Percentiles rank a stretch among this genome's conserved stretches.
phyloP scores from a whole-genome alignment of 73 alveolate species.

The Symbiodinium natans region DNA sequence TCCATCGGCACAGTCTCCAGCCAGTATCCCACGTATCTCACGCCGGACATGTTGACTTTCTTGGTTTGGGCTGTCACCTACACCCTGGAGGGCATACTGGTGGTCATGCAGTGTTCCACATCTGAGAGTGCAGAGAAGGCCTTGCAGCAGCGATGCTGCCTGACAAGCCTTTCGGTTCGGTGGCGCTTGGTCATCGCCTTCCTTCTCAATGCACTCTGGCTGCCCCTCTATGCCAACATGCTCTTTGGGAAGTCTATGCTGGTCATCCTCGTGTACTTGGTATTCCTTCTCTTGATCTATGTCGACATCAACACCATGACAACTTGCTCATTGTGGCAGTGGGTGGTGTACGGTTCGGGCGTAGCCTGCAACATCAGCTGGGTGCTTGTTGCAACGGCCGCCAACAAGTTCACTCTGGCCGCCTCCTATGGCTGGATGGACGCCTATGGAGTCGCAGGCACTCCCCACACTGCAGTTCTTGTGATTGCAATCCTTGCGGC shows the following conservation, averaged over 20 bases:
- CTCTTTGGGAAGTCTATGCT: slow-evolving; percentile 1
- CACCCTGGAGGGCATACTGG: slow-evolving; percentile 25
- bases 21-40: slow-evolving; percentile 32
- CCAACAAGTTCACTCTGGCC: slow-evolving; percentile 13
- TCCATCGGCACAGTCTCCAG: slow-evolving; percentile 28
- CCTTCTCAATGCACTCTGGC: slow-evolving; percentile 27
- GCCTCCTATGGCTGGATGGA: slow-evolving; percentile 34
- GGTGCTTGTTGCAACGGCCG: slow-evolving; percentile 53
- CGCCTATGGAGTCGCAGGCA: slow-evolving; percentile 40
- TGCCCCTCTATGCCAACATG: slow-evolving; percentile 41
- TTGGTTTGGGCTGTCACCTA: slow-evolving; percentile 55
- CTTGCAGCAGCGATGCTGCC: not conserved
- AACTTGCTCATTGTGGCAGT: not conserved
- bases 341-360: slow-evolving; percentile 42
- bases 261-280: slow-evolving; percentile 36
- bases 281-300: not conserved
- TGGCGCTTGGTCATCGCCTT: slow-evolving; percentile 53
- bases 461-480: slow-evolving; percentile 25
- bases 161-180: slow-evolving; percentile 31
- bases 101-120: not conserved
- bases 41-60: not conserved
- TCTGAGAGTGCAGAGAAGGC: not conserved
- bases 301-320: slow-evolving; percentile 52
- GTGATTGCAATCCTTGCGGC: slow-evolving; percentile 22
- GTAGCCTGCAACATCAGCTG: slow-evolving; percentile 47